phyloP scores from a whole-genome alignment of 345 rosid species.

The Kandelia obovata region DNA sequence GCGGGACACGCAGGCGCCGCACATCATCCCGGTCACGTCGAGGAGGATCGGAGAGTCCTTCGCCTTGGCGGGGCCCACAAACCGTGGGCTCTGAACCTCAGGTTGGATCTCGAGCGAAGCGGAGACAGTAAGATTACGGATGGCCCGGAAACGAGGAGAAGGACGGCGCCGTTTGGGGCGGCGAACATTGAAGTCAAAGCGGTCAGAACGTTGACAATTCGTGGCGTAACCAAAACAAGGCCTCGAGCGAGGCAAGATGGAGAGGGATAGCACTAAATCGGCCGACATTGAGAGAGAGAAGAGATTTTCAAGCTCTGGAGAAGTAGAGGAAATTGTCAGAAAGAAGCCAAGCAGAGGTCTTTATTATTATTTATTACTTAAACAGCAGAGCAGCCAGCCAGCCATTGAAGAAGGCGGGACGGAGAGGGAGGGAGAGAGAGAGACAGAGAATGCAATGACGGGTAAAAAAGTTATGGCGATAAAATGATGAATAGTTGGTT shows the following conservation, averaged over 20 bases:
- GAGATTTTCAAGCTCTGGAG: too few relatives aligned
- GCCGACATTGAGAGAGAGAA: conserved; percentile 34
- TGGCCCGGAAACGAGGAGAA: conserved; percentile 8
- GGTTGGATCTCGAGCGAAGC: conserved; percentile 52
- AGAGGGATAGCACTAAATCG: conserved; percentile 35
- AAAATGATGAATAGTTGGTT: neutral
- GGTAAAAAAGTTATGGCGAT: neutral
- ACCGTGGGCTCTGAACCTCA: conserved; percentile 19
- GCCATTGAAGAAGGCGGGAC: neutral
- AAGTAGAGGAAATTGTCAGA: too few relatives aligned
- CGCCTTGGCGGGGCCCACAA: conserved; percentile 1
- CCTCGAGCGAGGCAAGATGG: conserved; percentile 35
- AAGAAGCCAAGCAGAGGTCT: too few relatives aligned
- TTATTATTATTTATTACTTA: too few relatives aligned
- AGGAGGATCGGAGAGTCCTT: conserved; percentile 54
- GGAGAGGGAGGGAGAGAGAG: neutral
- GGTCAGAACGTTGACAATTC: conserved; percentile 1
- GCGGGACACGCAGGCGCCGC: conserved; percentile 86
- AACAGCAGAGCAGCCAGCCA: neutral
- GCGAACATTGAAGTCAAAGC: conserved; percentile 16
- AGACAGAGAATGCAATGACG: neutral
- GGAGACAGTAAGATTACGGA: conserved; percentile 28
- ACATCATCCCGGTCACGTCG: conserved; percentile 88
- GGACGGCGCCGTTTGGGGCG: conserved; percentile 22
- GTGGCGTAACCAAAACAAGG: conserved; percentile 18